Evolutionary conservation across 202 grass and related monocot species (phyloP).

Genomic region (Panicum hallii): DNA sequence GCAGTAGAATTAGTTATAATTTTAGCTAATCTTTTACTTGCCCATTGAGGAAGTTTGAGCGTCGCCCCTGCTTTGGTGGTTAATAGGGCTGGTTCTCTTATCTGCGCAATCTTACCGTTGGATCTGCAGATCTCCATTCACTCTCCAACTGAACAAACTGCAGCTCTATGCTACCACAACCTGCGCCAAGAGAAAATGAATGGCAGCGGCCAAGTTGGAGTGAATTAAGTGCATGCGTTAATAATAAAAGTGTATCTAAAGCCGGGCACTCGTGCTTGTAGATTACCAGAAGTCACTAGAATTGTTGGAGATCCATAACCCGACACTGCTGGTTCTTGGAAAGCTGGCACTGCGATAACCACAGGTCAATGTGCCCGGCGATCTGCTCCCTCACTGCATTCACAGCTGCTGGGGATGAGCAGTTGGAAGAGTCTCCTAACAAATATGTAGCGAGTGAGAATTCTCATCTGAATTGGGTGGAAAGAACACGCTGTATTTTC

Average conservation of each 20-base stretch:
- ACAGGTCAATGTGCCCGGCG: slow-evolving; percentile 71
- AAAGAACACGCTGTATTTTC: not conserved
- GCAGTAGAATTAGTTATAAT: too few species aligned
- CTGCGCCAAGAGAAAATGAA: not conserved
- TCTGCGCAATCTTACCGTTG: too few species aligned
- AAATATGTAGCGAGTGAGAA: not conserved
- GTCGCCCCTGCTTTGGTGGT: too few species aligned
- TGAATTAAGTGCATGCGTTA: not conserved
- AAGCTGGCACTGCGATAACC: slow-evolving; percentile 76
- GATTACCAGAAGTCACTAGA: not conserved
- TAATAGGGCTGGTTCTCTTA: not conserved
- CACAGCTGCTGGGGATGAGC: slow-evolving; percentile 73
- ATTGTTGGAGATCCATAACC: slow-evolving; percentile 1
- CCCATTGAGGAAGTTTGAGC: too few species aligned
- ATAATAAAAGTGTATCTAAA: not conserved
- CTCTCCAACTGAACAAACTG: too few species aligned
- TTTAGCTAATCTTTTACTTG: too few species aligned
- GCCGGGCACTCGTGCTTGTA: too few species aligned
- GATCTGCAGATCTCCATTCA: too few species aligned
- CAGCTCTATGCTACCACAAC: not conserved
- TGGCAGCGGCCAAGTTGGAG: not conserved
- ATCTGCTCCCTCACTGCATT: slow-evolving; percentile 69
- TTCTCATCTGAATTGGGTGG: slow-evolving; percentile 19
- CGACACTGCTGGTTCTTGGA: slow-evolving; percentile 39
- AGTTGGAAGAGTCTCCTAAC: slow-evolving; percentile 73